Evolutionary conservation across 108 stramenopile species (phyloP), one percentile per base, ranked within the genome.

Genomic region (Schizochytrium sp.): DNA sequence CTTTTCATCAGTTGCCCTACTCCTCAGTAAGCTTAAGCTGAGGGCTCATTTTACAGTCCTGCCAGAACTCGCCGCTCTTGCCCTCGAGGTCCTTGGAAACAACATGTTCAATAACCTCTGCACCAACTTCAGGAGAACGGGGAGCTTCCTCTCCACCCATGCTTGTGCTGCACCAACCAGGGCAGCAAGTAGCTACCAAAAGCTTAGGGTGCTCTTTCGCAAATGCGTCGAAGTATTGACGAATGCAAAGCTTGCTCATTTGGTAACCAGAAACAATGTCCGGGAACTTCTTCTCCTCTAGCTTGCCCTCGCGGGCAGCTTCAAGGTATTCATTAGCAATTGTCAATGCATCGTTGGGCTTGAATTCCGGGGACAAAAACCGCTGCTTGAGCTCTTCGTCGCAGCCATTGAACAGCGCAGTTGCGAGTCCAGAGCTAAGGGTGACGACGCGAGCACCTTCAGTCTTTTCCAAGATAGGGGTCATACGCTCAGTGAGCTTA

Each of bases 111-210:
- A 95, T 94, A 88, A 94, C 96, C 46, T 89, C 93, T 4, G 97
- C 97, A 0, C 97, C 97, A 46, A 95, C 94, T 46, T 92, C 90
- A 0, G 97, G 92, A 8, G 90, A 59, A 46, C 95, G 89, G 4
- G 92, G 73, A 0, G 96, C 97, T 46, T 69, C 89, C 59, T 94
- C 91, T 44, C 90, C 90, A 5, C 95, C 93, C 97, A 97, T 97
- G 87, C 96, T 95, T 7, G 97, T 97, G 47, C 92, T 91, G 89
- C 96, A 96, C 73, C 95, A 96, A 5, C 96, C 97, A 44, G 95
- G 93, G 91, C 94, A 95, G 88, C 95, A 95, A 58, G 92, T 92
- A 72, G 94, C 95, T 50, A 95, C 91, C 41, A 64, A 88, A 47
- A 96, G 93, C 45, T 40, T 53, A 0, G 91, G 91, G 59, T 92